Conservation (phyloP, 768 basidiomycete genomes). For the Podaxis sp. region DNA sequence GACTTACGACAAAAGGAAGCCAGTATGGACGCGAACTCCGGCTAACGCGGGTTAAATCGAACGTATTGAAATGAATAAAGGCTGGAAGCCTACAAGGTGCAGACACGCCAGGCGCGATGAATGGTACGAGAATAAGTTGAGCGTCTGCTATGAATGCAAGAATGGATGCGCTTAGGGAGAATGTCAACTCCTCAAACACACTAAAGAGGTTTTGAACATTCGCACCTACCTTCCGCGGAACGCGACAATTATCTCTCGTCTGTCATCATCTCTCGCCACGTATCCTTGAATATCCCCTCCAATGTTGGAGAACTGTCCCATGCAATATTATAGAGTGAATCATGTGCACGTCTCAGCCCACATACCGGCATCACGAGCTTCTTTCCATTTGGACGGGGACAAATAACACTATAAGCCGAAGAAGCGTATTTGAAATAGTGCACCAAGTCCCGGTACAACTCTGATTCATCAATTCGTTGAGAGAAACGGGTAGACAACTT, state of each 20-base stretch:
- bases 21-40: slow-evolving; percentile 44
- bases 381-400: slow-evolving; percentile 51
- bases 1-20: slow-evolving; percentile 49
- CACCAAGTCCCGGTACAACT: slow-evolving; percentile 42
- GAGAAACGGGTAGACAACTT: neutral
- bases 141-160: slow-evolving; percentile 43
- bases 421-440: slow-evolving; percentile 59
- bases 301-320: slow-evolving; percentile 39
- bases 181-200: neutral
- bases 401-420: slow-evolving; percentile 45
- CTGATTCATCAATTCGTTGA: slow-evolving; percentile 21
- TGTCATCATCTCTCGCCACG: slow-evolving; percentile 45
- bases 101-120: slow-evolving; percentile 43
- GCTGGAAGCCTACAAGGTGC: slow-evolving; percentile 32
- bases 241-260: slow-evolving; percentile 48
- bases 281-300: slow-evolving; percentile 48
- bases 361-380: slow-evolving; percentile 37
- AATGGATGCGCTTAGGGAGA: slow-evolving; percentile 35
- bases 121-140: slow-evolving; percentile 41
- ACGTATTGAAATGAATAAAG: neutral
- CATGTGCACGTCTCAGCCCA: neutral
- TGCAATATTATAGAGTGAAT: neutral
- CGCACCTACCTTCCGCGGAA: slow-evolving; percentile 47
- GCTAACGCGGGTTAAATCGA: slow-evolving; percentile 23
- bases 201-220: neutral